phyloP scores from a whole-genome alignment of 1,284 basidiomycete species.

The Gomphus bonarii region DNA sequence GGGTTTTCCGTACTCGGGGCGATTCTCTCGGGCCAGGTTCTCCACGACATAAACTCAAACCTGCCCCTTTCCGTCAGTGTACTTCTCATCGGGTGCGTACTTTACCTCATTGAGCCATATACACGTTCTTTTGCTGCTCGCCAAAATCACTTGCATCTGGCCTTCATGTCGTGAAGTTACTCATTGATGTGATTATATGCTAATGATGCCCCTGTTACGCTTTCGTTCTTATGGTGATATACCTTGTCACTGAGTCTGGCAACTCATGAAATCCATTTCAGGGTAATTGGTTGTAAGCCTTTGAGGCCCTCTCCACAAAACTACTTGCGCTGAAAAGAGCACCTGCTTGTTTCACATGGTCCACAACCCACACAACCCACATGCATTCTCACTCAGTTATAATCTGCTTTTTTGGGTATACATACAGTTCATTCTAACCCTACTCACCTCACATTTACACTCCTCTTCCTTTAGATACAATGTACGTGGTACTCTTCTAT shows the following conservation, averaged over 20 bases:
- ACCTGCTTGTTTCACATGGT: not conserved
- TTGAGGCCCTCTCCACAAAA: not conserved
- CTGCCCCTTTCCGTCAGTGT: slow-evolving; percentile 8
- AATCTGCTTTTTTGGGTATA: slow-evolving; percentile 9
- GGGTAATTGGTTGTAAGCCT: not conserved
- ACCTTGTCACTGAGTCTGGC: not conserved
- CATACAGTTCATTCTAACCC: not conserved
- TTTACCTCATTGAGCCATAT: not conserved
- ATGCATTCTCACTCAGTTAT: not conserved
- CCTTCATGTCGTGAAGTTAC: not conserved
- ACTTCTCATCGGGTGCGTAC: slow-evolving; percentile 3
- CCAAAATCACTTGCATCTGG: not conserved
- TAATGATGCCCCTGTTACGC: no score
- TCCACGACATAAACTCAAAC: slow-evolving; percentile 5
- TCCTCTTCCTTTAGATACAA: not conserved
- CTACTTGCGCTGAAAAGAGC: not conserved
- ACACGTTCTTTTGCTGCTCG: no score
- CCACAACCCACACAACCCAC: not conserved
- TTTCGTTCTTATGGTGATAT: no score
- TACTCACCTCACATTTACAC: not conserved
- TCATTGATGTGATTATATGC: no score
- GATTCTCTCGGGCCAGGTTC: slow-evolving; percentile 7
- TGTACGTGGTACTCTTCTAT: not conserved
- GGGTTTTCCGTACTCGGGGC: slow-evolving; percentile 8
- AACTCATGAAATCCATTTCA: not conserved